Evolutionary conservation across 129 eudicot genomes (phyloP), one percentile per base, ranked within the genome.

Genomic region (Oenanthe sinensis): DNA sequence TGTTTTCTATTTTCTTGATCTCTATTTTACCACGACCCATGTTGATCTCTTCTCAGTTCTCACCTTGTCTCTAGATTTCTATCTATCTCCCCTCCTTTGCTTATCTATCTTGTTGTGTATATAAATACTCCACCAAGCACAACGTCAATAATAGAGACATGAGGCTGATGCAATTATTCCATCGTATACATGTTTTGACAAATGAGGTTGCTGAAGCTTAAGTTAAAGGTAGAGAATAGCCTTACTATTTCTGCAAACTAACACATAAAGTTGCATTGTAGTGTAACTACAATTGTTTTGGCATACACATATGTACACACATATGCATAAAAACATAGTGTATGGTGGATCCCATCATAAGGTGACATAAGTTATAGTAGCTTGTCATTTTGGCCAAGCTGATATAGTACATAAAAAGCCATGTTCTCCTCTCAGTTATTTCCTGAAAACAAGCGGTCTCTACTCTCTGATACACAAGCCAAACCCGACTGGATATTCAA

Each of bases 1-100:
- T 60, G 80, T 87, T 87, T 69, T 91, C 93, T 36, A 91, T 89
- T 84, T 85, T 89, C 86, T 77, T 89, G 74, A 91, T 91, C 91
- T 91, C 93, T 58, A 89, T 84, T 89, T 83, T 91, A 28, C 97
- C 97, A 63, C 97, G 86, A 24, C 91, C 97, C 93, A 91, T 91
- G 77, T 80, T 60, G 30, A 45, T 28, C 45, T 15, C 77, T 76
- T 48, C 62, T 80, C 67, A 33, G 74, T 76, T 48, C 62, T 80
- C 67, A 33, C 74, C 15, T 71, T 73, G 33, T 76, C 80, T 71
- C 79, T 47, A 69, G 2, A 60, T 60, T 24, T 60, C 68, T 79
- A 55, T 81, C 71, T 33, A 42, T 68, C 74, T 69, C 33, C 28
- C 36, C 17, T 26, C 76, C 46, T 70, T 4, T 39, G 28, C 22